These are phyloP conservation scores for Chaetomium cochliodes DNA, from an alignment of 495 filamentous ascomycete genomes.

Conservation along the genomic window DNA sequence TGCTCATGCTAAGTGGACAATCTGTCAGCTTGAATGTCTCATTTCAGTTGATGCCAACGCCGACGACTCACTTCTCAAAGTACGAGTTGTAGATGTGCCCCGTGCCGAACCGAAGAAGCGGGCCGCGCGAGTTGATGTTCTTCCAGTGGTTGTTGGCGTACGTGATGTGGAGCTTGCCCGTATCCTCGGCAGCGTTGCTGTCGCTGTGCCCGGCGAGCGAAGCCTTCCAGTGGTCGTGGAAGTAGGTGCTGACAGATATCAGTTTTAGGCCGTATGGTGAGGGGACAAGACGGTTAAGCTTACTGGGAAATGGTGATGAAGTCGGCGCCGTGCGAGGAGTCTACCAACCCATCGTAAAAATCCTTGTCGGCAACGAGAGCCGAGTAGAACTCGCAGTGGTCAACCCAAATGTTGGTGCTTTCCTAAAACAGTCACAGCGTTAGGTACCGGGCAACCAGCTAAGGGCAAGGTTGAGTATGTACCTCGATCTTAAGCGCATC, in stretches of 20 bases:
- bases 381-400: conserved; percentile 65
- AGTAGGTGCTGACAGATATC: conserved; percentile 37
- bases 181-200: conserved; percentile 47
- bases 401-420: conserved; percentile 63
- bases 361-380: conserved; percentile 59
- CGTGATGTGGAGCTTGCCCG: conserved; percentile 57
- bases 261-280: background rate
- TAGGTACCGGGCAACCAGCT: background rate
- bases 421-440: conserved; percentile 2
- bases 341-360: conserved; percentile 67
- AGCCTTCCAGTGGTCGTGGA: conserved; percentile 67
- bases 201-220: conserved; percentile 63
- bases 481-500: conserved; percentile 61
- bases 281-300: background rate
- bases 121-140: conserved; percentile 60
- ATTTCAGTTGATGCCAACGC: background rate
- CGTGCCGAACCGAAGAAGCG: conserved; percentile 63
- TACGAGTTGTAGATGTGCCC: conserved; percentile 52
- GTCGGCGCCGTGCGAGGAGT: conserved; percentile 56
- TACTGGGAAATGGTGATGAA: conserved; percentile 52
- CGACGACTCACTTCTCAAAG: conserved; percentile 34
- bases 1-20: conserved; percentile 37
- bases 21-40: background rate
- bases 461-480: background rate
- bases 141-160: conserved; percentile 62